These are phyloP conservation scores for Microdochium trichocladiopsis DNA, from an alignment of 2,329 filamentous ascomycete genomes.

Conservation along the genomic window DNA sequence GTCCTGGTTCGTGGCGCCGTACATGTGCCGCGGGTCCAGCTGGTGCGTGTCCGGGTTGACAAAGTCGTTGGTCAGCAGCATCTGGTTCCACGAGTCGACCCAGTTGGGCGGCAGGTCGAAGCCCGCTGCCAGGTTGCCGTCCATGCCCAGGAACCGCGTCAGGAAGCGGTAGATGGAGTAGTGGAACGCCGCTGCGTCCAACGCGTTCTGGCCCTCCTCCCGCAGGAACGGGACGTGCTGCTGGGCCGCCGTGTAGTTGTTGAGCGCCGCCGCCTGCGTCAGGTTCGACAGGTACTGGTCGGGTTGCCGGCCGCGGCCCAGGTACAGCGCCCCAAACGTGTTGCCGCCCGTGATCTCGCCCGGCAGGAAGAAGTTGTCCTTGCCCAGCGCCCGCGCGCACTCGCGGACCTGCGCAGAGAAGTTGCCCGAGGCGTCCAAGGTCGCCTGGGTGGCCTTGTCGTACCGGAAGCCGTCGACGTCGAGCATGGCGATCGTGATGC, in stretches of 20 bases:
- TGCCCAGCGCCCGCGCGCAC: conserved; percentile 49
- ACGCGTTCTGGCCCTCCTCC: conserved; percentile 39
- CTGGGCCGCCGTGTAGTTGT: conserved; percentile 27
- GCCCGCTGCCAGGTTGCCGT: conserved; percentile 46
- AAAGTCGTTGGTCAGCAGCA: conserved; percentile 49
- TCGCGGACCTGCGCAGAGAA: conserved; percentile 49
- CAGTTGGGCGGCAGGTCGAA: conserved; percentile 48
- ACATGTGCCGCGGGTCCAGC: conserved; percentile 58
- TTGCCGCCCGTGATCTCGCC: conserved; percentile 60
- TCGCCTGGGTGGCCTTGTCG: conserved; percentile 60
- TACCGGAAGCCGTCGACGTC: conserved; percentile 62
- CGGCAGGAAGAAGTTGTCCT: conserved; percentile 56
- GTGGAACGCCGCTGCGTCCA: conserved; percentile 56
- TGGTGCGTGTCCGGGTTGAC: conserved; percentile 48
- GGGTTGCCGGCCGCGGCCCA: conserved; percentile 55
- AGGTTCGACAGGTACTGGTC: conserved; percentile 39
- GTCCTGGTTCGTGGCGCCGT: conserved; percentile 57
- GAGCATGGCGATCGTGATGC: conserved; percentile 54
- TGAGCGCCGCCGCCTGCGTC: conserved; percentile 39
- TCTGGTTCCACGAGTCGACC: conserved; percentile 40
- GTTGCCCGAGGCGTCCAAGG: conserved; percentile 51
- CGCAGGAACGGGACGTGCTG: conserved; percentile 39
- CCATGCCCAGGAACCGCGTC: conserved; percentile 52
- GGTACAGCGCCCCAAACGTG: conserved; percentile 50
- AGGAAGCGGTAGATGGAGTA: conserved; percentile 58